Base-by-base conservation (phyloP, 495 filamentous ascomycete species). In the Bacidia gigantensis region DNA sequence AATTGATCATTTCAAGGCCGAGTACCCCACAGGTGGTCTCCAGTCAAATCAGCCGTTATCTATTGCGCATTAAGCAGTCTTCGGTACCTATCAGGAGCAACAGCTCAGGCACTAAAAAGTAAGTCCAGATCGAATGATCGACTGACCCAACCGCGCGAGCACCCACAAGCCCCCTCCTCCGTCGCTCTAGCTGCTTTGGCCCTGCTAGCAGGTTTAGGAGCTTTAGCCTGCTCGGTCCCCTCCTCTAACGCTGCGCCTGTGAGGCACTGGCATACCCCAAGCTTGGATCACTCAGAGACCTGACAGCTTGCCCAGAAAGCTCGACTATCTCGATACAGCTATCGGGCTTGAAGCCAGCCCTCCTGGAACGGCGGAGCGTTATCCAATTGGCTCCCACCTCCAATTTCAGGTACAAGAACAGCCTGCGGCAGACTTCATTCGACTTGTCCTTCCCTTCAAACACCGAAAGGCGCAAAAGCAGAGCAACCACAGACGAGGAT, bases 121-220 rank as follows among this genome's bases (percentile, higher is more conserved):
- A 17, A 50, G 26, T 35, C n/a, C 47, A 50, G 47, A 50, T 50
- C 47, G 47, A 50, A 38, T 29, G 47, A 50, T 50, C 47, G 47
- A 39, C 47, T 38, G 9, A n/a, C 22, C 11, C 11, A 24, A 47
- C n/a, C n/a, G n/a, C n/a, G n/a, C n/a, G n/a, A n/a, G n/a, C n/a
- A n/a, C n/a, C 20, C 45, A 25, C 20, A 39, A 39, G 17, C 45
- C 45, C 20, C 17, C 42, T 45, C 20, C 42, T 18, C 10, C 20
- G n/a, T n/a, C 18, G 14, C 41, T 44, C 41, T n/a, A 20, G 14
- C 39, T 41, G 20, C 18, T 17, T 44, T 44, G 17, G 40, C 22
- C 5, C 23, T 39, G 10, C 1, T 17, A 44, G 7, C 18, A 44
- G 11, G 18, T 22, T 9, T 44, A 44, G 18, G 9, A 17, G 18